Base-by-base conservation (phyloP, 148 eudicot genomes). In the Fagopyrum esculentum region DNA sequence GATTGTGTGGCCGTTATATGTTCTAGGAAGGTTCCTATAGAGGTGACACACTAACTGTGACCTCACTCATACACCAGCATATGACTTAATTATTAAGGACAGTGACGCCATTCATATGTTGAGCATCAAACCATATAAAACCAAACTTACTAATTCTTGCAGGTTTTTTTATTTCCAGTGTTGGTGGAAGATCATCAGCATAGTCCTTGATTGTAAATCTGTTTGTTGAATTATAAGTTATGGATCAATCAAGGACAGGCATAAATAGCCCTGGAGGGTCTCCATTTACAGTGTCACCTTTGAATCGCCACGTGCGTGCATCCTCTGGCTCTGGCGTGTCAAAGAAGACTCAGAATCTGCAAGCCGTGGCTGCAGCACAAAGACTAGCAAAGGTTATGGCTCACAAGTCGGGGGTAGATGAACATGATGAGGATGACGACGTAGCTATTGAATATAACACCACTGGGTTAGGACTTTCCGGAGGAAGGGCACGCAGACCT, bases 331-430 rank as follows among this genome's bases (percentile, higher is more conserved):
- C 78, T 9, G 80, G 78, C 45, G 1, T 74, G 9, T 64, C 79
- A 9, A 78, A 46, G 48, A 15, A 90, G 78, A 76, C 86, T 86
- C 91, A 87, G 80, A 87, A 85, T 78, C 77, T 81, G 4, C 85
- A 87, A 72, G 81, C 93, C 9, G 87, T 85, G 71, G 91, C 90
- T 1, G 93, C 95, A 9, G 98, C 96, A 46, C 93, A 89, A 43
- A 83, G 97, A 80, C 93, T 94, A 6, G 96, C 93, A 26, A 84
- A 80, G 78, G 90, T 92, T 17, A 94, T 94, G 98, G 85, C 96
- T 45, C 60, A 76, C 75, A 85, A 86, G 29, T 69, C 80, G 1
- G 81, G 80, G 17, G 87, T 76, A 9, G 85, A 82, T 71, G 86
- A 87, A 9, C 92, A 90, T 15, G 92, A 89, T 2, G 91, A 88